phyloP scores from a whole-genome alignment of 306 rosid species.

The Macrotyloma uniflorum region DNA sequence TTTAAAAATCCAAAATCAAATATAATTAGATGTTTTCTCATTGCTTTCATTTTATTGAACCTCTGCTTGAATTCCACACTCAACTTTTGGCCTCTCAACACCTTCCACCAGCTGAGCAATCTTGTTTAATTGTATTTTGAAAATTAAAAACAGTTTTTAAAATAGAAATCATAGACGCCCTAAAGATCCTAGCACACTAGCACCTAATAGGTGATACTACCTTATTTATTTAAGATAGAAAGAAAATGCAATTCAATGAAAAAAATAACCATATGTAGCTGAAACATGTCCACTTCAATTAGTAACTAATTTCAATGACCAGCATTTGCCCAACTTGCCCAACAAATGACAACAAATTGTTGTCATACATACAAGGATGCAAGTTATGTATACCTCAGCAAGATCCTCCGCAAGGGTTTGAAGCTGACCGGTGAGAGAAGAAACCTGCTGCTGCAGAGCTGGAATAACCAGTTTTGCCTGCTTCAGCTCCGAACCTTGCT shows the following conservation, averaged over 20 bases:
- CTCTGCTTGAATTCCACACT: not conserved
- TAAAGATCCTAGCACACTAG: not conserved
- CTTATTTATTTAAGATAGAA: not conserved
- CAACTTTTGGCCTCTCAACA: not conserved
- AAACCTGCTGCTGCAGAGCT: conserved; percentile 82
- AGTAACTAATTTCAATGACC: not conserved
- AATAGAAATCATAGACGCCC: not conserved
- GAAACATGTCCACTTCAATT: not conserved
- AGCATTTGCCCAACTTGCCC: not conserved
- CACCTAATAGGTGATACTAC: not conserved
- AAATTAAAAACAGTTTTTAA: not conserved
- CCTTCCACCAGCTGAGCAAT: not conserved
- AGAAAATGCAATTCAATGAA: not conserved
- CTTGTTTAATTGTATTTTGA: not conserved
- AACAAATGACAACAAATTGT: not conserved
- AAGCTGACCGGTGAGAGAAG: conserved; percentile 98
- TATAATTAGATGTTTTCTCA: not conserved
- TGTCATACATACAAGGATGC: not conserved
- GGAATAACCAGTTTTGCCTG: conserved; percentile 94
- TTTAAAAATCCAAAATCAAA: not conserved
- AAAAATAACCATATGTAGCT: not conserved
- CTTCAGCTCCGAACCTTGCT: conserved; percentile 87
- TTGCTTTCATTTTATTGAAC: not conserved
- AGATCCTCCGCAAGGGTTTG: conserved; percentile 88
- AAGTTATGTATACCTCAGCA: conserved; percentile 75